phyloP scores from a whole-genome alignment of 2,329 filamentous ascomycete genomes.

The Sclerotinia borealis region DNA sequence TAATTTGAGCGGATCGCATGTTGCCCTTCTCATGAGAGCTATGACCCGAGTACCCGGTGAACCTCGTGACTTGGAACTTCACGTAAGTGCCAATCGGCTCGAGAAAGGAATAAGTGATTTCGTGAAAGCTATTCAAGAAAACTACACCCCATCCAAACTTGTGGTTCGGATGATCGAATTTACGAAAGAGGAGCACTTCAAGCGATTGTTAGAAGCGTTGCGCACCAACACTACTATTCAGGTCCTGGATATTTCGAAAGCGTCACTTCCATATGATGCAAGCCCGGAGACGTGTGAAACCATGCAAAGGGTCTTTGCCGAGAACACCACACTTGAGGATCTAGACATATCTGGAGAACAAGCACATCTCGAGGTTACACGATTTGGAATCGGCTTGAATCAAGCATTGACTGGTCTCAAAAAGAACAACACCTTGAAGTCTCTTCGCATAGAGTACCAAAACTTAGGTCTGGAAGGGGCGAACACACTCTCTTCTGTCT shows the following conservation, averaged over 20 bases:
- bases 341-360: constrained; percentile 67
- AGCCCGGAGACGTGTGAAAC: constrained; percentile 60
- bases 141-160: constrained; percentile 54
- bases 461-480: constrained; percentile 64
- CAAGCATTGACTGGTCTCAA: constrained; percentile 59
- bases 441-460: constrained; percentile 61
- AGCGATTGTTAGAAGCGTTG: constrained; percentile 55
- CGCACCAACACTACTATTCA: constrained; percentile 56
- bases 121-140: constrained; percentile 44
- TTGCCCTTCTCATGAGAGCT: constrained; percentile 58
- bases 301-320: constrained; percentile 57
- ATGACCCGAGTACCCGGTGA: constrained; percentile 47
- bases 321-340: constrained; percentile 60
- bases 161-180: constrained; percentile 64
- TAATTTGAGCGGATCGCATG: constrained; percentile 56
- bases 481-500: constrained; percentile 61
- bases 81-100: constrained; percentile 53
- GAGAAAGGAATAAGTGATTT: constrained; percentile 46
- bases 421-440: constrained; percentile 54
- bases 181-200: constrained; percentile 41
- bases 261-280: constrained; percentile 63
- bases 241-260: constrained; percentile 63
- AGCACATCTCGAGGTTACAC: constrained; percentile 63
- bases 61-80: constrained; percentile 54
- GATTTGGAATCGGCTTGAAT: constrained; percentile 63